Evolutionary conservation across 108 stramenopile species (phyloP).

Genomic region (Nitzschia palea): DNA sequence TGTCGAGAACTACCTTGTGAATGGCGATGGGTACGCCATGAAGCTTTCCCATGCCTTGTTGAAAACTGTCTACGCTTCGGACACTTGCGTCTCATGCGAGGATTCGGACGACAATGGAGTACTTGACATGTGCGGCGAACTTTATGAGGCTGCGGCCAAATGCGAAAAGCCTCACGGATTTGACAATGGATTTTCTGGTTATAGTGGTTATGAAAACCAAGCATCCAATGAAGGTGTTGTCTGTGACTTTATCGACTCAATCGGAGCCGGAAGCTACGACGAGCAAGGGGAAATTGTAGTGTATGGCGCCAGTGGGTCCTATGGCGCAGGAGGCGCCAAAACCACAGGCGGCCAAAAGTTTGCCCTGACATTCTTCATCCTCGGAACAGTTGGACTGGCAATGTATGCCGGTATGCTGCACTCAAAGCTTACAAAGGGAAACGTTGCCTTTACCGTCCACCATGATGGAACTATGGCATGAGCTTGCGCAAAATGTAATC

Average conservation of each 20-base stretch:
- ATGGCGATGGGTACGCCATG: conserved; percentile 47
- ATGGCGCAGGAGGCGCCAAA: conserved; percentile 36
- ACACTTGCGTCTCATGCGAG: conserved; percentile 69
- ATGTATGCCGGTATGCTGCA: conserved; percentile 87
- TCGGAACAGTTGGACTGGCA: conserved; percentile 79
- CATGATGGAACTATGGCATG: conserved; percentile 82
- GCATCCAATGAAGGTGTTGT: conserved; percentile 64
- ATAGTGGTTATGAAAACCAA: conserved; percentile 70
- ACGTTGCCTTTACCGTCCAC: conserved; percentile 41
- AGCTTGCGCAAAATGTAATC: conserved; percentile 15
- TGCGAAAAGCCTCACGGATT: conserved; percentile 84
- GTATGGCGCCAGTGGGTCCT: conserved; percentile 42
- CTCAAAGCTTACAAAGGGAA: conserved; percentile 81
- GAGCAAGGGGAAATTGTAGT: conserved; percentile 56
- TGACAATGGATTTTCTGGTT: conserved; percentile 41
- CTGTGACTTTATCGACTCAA: conserved; percentile 63
- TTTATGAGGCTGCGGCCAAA: conserved; percentile 79
- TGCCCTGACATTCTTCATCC: conserved; percentile 81
- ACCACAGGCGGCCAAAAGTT: conserved; percentile 87
- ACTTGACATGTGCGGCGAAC: conserved; percentile 67
- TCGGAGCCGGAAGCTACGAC: conserved; percentile 55
- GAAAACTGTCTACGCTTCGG: conserved; percentile 70
- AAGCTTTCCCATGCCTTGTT: conserved; percentile 81
- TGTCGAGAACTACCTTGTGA: conserved; percentile 69
- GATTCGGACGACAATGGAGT: conserved; percentile 41